phyloP scores from a whole-genome alignment of 371 early-diverging fungal species.

The Paraphysoderma sedebokerense region DNA sequence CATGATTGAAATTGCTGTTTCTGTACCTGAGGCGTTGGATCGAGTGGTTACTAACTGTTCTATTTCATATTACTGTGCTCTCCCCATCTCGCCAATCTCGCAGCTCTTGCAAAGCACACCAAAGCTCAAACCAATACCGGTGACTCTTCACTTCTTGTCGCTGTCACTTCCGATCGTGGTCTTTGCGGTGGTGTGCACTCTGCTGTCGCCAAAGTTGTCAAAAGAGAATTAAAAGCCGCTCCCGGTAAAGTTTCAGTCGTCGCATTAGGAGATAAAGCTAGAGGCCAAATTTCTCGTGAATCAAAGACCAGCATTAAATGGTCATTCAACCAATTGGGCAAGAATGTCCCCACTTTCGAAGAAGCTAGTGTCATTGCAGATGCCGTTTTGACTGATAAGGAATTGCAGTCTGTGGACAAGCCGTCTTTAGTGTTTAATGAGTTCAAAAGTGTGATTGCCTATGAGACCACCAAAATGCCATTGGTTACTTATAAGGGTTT shows the following conservation, averaged over 20 bases:
- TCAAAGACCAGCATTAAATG: conserved; percentile 49
- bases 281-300: conserved; percentile 67
- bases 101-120: conserved; percentile 64
- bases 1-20: too few species aligned
- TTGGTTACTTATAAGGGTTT: conserved; percentile 49
- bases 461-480: conserved; percentile 54
- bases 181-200: conserved; percentile 98
- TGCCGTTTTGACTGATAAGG: conserved; percentile 39
- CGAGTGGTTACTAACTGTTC: not conserved
- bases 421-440: conserved; percentile 80
- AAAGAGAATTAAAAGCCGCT: conserved; percentile 33
- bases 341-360: conserved; percentile 71
- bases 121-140: conserved; percentile 43
- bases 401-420: conserved; percentile 40
- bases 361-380: conserved; percentile 77
- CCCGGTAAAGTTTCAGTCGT: conserved; percentile 28
- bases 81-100: not conserved
- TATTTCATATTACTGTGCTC: not conserved
- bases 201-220: conserved; percentile 74
- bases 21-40: too few species aligned
- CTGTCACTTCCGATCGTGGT: conserved; percentile 91
- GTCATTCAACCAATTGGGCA: conserved; percentile 82
- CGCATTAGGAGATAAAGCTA: conserved; percentile 87
- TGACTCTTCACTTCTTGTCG: conserved; percentile 47
- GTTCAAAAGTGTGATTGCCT: conserved; percentile 86